Evolutionary conservation across 2,329 filamentous ascomycete genomes (phyloP).

Genomic region (Penicillium sp.): DNA sequence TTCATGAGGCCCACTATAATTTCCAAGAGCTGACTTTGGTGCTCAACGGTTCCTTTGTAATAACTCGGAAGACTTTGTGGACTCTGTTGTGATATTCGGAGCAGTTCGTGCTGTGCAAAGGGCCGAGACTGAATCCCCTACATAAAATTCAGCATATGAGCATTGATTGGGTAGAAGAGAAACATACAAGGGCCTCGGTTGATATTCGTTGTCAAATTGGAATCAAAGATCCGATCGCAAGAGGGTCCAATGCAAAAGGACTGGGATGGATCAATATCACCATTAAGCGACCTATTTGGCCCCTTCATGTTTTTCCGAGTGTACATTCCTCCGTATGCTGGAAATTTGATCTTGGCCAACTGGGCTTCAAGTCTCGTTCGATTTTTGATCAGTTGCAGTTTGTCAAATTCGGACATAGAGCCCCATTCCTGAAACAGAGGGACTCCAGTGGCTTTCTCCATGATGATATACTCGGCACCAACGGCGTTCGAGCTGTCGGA

Average conservation of each 20-base stretch:
- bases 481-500: background rate
- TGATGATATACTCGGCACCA: background rate
- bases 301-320: background rate
- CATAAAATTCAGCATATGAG: background rate
- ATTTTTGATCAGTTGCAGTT: background rate
- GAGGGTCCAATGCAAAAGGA: conserved; percentile 31
- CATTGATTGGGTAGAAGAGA: background rate
- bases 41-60: background rate
- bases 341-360: conserved; percentile 1
- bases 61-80: background rate
- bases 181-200: background rate
- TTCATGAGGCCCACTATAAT: background rate
- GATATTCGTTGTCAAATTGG: background rate
- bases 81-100: background rate
- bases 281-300: conserved; percentile 18
- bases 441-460: background rate
- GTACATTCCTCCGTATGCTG: background rate
- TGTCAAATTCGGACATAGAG: conserved; percentile 3
- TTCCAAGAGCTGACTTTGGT: conserved; percentile 1
- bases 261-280: conserved; percentile 22
- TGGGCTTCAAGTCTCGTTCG: background rate
- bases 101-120: background rate
- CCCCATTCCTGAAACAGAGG: conserved; percentile 3
- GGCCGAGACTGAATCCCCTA: background rate
- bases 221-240: conserved; percentile 25